Evolutionary conservation across 495 filamentous ascomycete genomes (phyloP).

Genomic region (Amorphotheca resinae): DNA sequence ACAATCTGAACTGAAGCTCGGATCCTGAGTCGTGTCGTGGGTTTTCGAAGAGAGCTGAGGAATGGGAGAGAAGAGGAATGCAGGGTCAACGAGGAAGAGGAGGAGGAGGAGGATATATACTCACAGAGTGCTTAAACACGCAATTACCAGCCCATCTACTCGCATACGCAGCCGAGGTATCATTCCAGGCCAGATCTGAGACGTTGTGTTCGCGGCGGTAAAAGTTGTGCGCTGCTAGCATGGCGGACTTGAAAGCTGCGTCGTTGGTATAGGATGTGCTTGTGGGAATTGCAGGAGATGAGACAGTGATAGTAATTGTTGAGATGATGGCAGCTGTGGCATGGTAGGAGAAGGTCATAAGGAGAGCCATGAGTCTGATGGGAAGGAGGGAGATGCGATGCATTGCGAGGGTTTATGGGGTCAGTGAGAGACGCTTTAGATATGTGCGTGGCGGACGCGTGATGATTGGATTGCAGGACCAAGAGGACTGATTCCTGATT

Average conservation of each 20-base stretch:
- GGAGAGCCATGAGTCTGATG: slow-evolving; percentile 3
- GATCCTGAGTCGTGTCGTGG: no score
- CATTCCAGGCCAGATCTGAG: slow-evolving; percentile 49
- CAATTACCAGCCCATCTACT: slow-evolving; percentile 38
- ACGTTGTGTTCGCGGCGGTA: slow-evolving; percentile 58
- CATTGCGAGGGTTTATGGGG: neutral
- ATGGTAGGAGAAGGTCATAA: slow-evolving; percentile 9
- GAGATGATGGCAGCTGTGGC: slow-evolving; percentile 5
- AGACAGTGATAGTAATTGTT: slow-evolving; percentile 11
- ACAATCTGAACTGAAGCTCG: no score
- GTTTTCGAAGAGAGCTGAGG: no score
- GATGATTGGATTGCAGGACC: no score
- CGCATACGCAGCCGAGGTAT: slow-evolving; percentile 44
- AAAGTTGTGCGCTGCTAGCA: slow-evolving; percentile 54
- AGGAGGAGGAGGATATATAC: slow-evolving; percentile 12
- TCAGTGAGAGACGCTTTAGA: neutral
- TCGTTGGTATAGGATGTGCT: slow-evolving; percentile 32
- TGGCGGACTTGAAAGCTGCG: slow-evolving; percentile 37
- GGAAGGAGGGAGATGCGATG: slow-evolving; percentile 4
- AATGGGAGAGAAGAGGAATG: no score
- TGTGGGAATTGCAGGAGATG: slow-evolving; percentile 4
- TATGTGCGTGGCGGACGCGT: neutral
- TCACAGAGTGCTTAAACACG: slow-evolving; percentile 48
- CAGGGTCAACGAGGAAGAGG: no score
- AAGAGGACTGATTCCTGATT: no score